Percentiles rank a stretch among this genome's conserved stretches.
These are phyloP conservation scores for Eucalyptus marginata DNA, from an alignment of 345 rosid genomes.

Conservation along the genomic window DNA sequence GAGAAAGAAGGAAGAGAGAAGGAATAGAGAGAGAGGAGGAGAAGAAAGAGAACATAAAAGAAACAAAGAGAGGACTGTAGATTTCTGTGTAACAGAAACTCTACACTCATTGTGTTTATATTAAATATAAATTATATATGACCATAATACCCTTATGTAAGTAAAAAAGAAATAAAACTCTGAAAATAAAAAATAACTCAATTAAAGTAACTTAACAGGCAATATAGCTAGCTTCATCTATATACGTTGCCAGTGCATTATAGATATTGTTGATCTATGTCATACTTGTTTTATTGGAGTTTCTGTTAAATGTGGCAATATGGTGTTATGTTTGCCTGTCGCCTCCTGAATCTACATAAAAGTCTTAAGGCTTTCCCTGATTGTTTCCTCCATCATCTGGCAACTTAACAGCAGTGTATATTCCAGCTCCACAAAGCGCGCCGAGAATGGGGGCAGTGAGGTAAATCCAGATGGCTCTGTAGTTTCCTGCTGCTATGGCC, in stretches of 20 bases:
- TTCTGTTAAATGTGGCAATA: not conserved
- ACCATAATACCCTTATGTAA: no score
- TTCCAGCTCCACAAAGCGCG: slow-evolving; percentile 79
- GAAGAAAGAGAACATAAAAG: no score
- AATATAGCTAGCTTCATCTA: not conserved
- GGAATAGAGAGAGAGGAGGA: no score
- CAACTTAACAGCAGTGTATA: slow-evolving; percentile 66
- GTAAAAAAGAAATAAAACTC: no score
- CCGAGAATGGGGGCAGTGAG: slow-evolving; percentile 75
- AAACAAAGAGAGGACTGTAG: no score
- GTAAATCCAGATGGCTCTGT: slow-evolving; percentile 77
- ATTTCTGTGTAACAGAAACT: no score
- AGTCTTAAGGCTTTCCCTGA: slow-evolving; percentile 14
- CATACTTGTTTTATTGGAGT: not conserved
- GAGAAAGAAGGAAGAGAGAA: no score
- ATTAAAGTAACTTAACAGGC: no score
- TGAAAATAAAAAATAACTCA: no score
- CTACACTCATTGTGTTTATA: no score
- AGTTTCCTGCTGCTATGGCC: slow-evolving; percentile 79
- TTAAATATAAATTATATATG: no score
- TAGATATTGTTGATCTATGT: not conserved
- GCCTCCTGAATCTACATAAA: slow-evolving; percentile 51
- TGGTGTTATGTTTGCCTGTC: not conserved
- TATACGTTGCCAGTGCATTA: not conserved
- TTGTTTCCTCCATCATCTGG: slow-evolving; percentile 44